Evolutionary conservation across 1,284 basidiomycete genomes (phyloP).

Genomic region (Coniophora puteana): DNA sequence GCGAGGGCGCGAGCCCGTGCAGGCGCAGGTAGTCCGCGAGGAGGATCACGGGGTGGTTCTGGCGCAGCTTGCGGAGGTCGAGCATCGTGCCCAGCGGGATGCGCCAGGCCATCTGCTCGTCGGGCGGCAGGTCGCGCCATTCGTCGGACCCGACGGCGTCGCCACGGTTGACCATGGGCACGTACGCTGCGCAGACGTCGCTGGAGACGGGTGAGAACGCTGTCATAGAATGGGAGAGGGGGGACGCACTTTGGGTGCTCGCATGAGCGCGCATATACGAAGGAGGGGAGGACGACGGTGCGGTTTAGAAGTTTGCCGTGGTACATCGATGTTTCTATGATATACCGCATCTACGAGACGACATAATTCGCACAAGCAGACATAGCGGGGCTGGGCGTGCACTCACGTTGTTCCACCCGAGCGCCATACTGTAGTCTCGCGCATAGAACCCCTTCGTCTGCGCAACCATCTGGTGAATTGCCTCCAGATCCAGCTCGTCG

Average conservation of each 20-base stretch:
- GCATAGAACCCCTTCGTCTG: constrained; percentile 31
- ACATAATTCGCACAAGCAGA: constrained; percentile 5
- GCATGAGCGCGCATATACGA: constrained; percentile 38
- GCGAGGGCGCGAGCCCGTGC: constrained; percentile 27
- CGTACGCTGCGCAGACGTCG: constrained; percentile 29
- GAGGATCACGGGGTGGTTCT: constrained; percentile 34
- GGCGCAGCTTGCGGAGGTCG: constrained; percentile 39
- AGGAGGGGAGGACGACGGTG: constrained; percentile 35
- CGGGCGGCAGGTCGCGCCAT: constrained; percentile 36
- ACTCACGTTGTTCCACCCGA: constrained; percentile 32
- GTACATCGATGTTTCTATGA: constrained; percentile 35
- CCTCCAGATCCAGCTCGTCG: too few relatives aligned
- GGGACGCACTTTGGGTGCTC: constrained; percentile 31
- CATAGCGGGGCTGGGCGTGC: too few relatives aligned
- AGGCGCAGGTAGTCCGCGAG: constrained; percentile 39
- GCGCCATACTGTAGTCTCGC: constrained; percentile 30
- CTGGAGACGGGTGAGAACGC: constrained; percentile 12
- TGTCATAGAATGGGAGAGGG: background rate
- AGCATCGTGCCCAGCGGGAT: constrained; percentile 40
- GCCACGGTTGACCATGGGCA: constrained; percentile 37
- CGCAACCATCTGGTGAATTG: too few relatives aligned
- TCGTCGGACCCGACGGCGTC: constrained; percentile 33
- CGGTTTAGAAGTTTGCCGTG: constrained; percentile 34
- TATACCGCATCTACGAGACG: constrained; percentile 30
- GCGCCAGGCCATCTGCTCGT: constrained; percentile 38